Base-by-base conservation (phyloP, 148 eudicot genomes). In the Amaranthus palmeri region DNA sequence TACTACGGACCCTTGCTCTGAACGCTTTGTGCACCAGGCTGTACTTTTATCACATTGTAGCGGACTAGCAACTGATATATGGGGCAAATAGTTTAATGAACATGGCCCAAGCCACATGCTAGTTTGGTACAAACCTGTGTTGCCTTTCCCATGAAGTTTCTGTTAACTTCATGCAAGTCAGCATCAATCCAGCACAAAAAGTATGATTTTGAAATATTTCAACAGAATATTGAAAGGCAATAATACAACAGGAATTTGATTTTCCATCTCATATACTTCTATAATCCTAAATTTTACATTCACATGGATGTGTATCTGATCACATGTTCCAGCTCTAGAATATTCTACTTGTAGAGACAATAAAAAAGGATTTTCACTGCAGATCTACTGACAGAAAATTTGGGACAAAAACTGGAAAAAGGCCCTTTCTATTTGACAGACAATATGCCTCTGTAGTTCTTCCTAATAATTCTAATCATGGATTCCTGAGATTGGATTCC, bases 401-500 rank as follows among this genome's bases (percentile, higher is more conserved):
- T n/a, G 41, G 50, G 25, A 9, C 45, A 43, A 48, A 62, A 25
- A 25, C 36, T 25, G 36, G 36, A 25, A 36, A 45, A 52, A 68
- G 68, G 76, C 56, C 0, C 13, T 46, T 46, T 46, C 0, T 7
- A 52, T 65, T 51, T 55, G 57, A 79, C 62, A 79, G 55, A 74
- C 55, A 36, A 10, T 44, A 25, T 36, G 68, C 74, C 77, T 70
- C 73, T 63, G 70, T 42, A 58, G 65, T 63, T 69, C 66, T 44
- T 58, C 70, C 77, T 72, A 62, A 14, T 41, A 54, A 0, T 25
- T 25, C 36, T 25, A 25, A 25, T 25, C 36, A 25, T 25, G 36
- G 36, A 25, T 25, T 68, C 54, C 80, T 72, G 60, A 58, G 73
- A 78, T 65, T 74, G 51, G 67, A 64, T 36, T 17, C 43, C 58